These are phyloP conservation scores for Vigna radiata DNA, from an alignment of 306 rosid species.

Conservation along the genomic window DNA sequence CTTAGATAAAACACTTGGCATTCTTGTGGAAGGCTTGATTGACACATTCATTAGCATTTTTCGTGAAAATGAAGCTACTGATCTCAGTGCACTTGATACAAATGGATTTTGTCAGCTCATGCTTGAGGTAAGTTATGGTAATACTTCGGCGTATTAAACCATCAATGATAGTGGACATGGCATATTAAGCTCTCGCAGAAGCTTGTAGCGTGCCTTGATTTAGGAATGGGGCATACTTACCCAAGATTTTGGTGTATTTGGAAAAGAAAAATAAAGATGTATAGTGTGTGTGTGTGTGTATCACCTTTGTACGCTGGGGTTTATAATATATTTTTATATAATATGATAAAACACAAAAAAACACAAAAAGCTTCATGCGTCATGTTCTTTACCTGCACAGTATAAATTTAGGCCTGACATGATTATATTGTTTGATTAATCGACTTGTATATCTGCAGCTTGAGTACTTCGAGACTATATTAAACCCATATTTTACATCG, in stretches of 20 bases:
- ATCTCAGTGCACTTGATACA: conserved; percentile 79
- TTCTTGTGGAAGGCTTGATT: conserved; percentile 96
- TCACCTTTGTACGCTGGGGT: neutral
- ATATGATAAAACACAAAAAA: neutral
- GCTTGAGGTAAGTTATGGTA: conserved; percentile 79
- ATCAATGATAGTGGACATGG: too few species aligned
- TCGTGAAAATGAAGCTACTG: conserved; percentile 72
- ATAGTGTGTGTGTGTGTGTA: neutral
- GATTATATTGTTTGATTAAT: conserved; percentile 39
- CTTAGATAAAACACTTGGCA: conserved; percentile 95
- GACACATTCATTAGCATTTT: conserved; percentile 94
- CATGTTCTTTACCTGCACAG: conserved; percentile 14
- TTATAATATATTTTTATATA: neutral
- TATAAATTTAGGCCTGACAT: conserved; percentile 16
- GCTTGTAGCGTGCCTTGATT: neutral
- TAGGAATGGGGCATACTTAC: neutral
- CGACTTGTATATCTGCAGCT: conserved; percentile 70
- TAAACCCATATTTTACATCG: conserved; percentile 90
- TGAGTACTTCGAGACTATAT: conserved; percentile 92
- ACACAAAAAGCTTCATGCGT: neutral
- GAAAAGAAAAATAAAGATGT: neutral
- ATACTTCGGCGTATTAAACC: conserved; percentile 21
- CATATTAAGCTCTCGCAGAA: conserved; percentile 23
- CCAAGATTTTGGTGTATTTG: neutral
- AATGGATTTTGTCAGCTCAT: conserved; percentile 97